Evolutionary conservation across 352 stramenopile genomes (phyloP).

Genomic region (Phytophthora ramorum): DNA sequence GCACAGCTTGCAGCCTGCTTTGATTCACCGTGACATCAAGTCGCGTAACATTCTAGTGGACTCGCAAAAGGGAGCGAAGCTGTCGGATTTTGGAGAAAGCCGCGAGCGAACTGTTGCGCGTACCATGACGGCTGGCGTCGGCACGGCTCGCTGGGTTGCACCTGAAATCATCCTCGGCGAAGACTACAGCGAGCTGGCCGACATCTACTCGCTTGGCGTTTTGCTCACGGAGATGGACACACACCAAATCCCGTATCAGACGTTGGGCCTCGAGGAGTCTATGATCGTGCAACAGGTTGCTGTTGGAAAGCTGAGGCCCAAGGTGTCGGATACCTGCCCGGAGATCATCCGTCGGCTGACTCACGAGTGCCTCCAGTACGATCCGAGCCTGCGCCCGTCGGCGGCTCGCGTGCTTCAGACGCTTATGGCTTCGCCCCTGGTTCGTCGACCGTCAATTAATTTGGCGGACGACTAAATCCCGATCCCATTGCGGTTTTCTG

Average conservation of each 20-base stretch:
- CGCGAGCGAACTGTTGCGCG: constrained; percentile 75
- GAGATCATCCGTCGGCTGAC: constrained; percentile 82
- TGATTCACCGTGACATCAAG: constrained; percentile 94
- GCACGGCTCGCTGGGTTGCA: constrained; percentile 77
- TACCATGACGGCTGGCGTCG: constrained; percentile 80
- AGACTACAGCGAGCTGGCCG: constrained; percentile 73
- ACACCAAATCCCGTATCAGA: constrained; percentile 77
- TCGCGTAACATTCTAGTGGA: constrained; percentile 92
- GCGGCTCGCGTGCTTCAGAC: constrained; percentile 77
- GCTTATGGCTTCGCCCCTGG: constrained; percentile 69
- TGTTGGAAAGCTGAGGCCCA: constrained; percentile 77
- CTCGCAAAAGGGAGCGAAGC: constrained; percentile 71
- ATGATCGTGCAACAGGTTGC: constrained; percentile 86
- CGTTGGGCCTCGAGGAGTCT: constrained; percentile 69
- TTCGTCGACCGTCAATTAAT: constrained; percentile 56
- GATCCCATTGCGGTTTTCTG: constrained; percentile 14
- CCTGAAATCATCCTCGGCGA: constrained; percentile 84
- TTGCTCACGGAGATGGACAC: constrained; percentile 77
- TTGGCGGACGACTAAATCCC: constrained; percentile 44
- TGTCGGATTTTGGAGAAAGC: constrained; percentile 81
- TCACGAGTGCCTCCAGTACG: constrained; percentile 84
- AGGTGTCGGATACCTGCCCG: constrained; percentile 77
- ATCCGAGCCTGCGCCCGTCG: constrained; percentile 71
- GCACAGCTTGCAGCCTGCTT: constrained; percentile 83
- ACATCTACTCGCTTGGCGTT: constrained; percentile 81